Base-by-base conservation (phyloP, 73 alveolate species). In the Paramecium primaurelia region DNA sequence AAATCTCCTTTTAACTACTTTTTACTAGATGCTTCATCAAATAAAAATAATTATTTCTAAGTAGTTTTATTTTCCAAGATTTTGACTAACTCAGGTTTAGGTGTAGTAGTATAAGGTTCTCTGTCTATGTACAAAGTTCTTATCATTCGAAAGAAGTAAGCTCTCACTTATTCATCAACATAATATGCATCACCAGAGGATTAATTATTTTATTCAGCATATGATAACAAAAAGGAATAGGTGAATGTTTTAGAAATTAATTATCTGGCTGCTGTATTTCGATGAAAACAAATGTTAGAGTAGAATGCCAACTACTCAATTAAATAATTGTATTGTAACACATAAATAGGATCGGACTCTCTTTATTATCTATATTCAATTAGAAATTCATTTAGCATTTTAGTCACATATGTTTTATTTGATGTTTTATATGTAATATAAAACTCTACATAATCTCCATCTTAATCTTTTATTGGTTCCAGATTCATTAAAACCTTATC, bases 11-110 rank as follows among this genome's bases (percentile, higher is more conserved):
- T 28, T 26, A 5, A 11, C 16, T 80, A 10, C 32, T 47, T 80
- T 16, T 80, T 18, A 80, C 44, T 42, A n/a, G 36, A 44, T 11
- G 32, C 34, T 80, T 45, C 91, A 25, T 80, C 75, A 80, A 44
- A 80, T 42, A 80, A 80, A 49, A 80, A 80, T 80, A 80, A 25
- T 54, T 49, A 26, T 28, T 42, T 45, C 8, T 5, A 8, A 44
- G 30, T 49, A 40, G 77, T 25, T 42, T 32, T 80, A 5, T 34
- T 14, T 20, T 80, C 91, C n/a, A 91, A 28, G 5, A 85, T 85
- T 89, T 85, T 92, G 30, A 84, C 71, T 30, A 86, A 93, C 59
- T 92, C 95, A 59, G 95, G 95, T 58, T 58, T 86, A 32, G 80
- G 83, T 22, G 40, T 59, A 51, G 85, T 87, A 32, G 89, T 87